phyloP scores from a whole-genome alignment of 164 flowering plant species.

The Dillenia turbinata region DNA sequence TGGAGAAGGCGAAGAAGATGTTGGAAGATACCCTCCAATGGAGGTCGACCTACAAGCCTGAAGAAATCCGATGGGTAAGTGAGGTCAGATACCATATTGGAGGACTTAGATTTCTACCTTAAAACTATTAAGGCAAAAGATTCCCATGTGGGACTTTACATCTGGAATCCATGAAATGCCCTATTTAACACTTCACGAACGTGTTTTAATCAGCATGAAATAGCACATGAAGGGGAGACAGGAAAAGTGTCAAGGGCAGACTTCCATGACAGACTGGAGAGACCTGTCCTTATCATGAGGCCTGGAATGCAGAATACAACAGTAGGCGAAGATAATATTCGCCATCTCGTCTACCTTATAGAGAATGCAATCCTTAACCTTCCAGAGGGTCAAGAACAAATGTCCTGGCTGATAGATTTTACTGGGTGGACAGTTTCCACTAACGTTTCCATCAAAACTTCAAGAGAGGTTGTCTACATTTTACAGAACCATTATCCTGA shows the following conservation, averaged over 20 bases:
- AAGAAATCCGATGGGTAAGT: constrained; percentile 93
- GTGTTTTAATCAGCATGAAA: constrained; percentile 21
- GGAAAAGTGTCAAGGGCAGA: constrained; percentile 61
- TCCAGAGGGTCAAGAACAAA: constrained; percentile 69
- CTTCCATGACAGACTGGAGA: constrained; percentile 49
- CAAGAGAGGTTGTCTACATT: constrained; percentile 57
- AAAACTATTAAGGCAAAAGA: too few species aligned
- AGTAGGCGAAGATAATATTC: constrained; percentile 52
- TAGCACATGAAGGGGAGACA: constrained; percentile 72
- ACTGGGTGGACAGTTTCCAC: constrained; percentile 54
- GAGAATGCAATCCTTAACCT: constrained; percentile 73
- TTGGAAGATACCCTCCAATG: constrained; percentile 84
- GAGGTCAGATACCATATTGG: not conserved
- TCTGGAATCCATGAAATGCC: too few species aligned
- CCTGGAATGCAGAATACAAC: constrained; percentile 80
- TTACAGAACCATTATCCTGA: constrained; percentile 87
- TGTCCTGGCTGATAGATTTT: constrained; percentile 84
- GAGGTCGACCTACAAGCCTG: constrained; percentile 86
- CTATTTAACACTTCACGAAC: not conserved
- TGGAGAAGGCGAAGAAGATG: constrained; percentile 91
- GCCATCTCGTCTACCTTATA: constrained; percentile 65
- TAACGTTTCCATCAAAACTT: constrained; percentile 44
- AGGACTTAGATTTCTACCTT: too few species aligned
- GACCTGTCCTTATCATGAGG: constrained; percentile 72
- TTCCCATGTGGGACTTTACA: too few species aligned